phyloP scores from a whole-genome alignment of 305 asterid genomes.

The Caryopteris hybrid region DNA sequence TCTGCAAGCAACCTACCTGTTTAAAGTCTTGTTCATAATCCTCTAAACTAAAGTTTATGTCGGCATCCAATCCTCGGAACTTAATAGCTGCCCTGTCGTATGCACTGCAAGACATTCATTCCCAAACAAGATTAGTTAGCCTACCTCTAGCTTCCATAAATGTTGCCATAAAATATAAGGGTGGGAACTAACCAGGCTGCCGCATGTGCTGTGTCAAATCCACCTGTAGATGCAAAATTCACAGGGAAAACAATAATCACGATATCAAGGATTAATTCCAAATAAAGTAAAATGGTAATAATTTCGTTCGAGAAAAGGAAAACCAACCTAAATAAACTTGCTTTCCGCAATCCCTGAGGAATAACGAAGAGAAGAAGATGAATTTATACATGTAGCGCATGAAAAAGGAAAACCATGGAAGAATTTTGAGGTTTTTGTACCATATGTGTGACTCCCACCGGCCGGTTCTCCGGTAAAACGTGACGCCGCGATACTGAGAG shows the following conservation, averaged over 20 bases:
- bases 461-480: constrained; percentile 95
- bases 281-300: no score
- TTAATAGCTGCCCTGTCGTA: constrained; percentile 97
- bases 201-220: constrained; percentile 96
- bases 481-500: constrained; percentile 96
- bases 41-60: constrained; percentile 71
- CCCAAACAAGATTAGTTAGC: neutral
- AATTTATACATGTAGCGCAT: constrained; percentile 15
- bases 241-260: neutral
- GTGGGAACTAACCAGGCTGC: constrained; percentile 77
- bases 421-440: no score
- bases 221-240: constrained; percentile 44
- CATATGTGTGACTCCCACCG: constrained; percentile 99
- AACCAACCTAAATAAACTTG: constrained; percentile 88
- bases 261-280: no score
- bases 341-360: constrained; percentile 99
- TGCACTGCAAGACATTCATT: constrained; percentile 45
- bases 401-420: no score
- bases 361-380: neutral
- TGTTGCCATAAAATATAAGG: no score
- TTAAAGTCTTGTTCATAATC: constrained; percentile 80
- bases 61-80: constrained; percentile 91
- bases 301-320: neutral
- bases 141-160: no score
- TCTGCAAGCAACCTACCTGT: constrained; percentile 46